phyloP scores from a whole-genome alignment of 108 stramenopile species.

The Nannochloropsis oceanica region DNA sequence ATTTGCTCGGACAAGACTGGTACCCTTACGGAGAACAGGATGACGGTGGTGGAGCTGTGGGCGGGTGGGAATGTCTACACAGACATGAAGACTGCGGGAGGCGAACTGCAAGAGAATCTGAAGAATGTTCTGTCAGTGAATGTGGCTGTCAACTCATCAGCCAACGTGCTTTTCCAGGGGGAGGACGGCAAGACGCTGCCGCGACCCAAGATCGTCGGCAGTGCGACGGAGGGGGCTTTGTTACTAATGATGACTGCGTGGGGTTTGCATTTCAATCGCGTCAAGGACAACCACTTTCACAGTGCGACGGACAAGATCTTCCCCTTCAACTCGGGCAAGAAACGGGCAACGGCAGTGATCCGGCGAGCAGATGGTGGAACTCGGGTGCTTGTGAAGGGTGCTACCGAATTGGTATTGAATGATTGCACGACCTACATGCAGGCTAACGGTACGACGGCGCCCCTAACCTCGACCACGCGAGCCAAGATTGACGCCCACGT shows the following conservation, averaged over 20 bases:
- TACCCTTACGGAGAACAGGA: constrained; percentile 87
- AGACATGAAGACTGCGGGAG: neutral
- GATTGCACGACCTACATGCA: constrained; percentile 1
- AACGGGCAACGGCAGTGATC: constrained; percentile 27
- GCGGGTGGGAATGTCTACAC: neutral
- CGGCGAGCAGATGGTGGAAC: constrained; percentile 12
- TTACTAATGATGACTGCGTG: constrained; percentile 35
- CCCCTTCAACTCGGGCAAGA: constrained; percentile 59
- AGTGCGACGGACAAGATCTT: constrained; percentile 27
- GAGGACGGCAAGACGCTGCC: constrained; percentile 13
- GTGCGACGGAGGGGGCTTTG: constrained; percentile 85
- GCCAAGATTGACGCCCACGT: constrained; percentile 1
- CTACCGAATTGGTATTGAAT: constrained; percentile 19
- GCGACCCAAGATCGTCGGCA: constrained; percentile 46
- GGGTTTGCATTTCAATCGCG: constrained; percentile 18
- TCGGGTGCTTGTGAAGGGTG: constrained; percentile 36
- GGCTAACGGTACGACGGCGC: neutral
- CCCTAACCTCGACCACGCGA: constrained; percentile 17
- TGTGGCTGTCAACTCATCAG: constrained; percentile 29
- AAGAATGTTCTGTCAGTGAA: constrained; percentile 15
- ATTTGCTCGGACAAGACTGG: constrained; percentile 82
- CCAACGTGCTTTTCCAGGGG: constrained; percentile 14
- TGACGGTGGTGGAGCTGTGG: constrained; percentile 55
- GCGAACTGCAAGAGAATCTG: neutral
- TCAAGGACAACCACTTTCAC: constrained; percentile 16